Evolutionary conservation across 208 protist genomes (phyloP).

Genomic region (Leishmania guyanensis): DNA sequence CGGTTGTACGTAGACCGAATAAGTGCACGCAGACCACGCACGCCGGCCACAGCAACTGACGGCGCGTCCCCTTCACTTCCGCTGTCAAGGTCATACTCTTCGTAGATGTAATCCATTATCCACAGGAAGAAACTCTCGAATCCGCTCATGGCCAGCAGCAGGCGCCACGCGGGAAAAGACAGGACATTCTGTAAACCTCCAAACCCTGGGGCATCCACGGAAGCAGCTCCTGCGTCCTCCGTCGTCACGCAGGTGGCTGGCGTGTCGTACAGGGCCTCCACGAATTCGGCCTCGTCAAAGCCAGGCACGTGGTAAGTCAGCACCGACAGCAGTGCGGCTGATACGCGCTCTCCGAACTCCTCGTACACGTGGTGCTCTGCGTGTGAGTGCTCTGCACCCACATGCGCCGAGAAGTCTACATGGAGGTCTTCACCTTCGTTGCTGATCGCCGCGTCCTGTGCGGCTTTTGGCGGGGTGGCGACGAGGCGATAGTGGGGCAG

Average conservation of each 20-base stretch:
- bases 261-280: slow-evolving; percentile 71
- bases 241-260: slow-evolving; percentile 28
- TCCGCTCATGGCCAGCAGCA: slow-evolving; percentile 75
- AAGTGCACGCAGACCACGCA: slow-evolving; percentile 73
- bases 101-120: slow-evolving; percentile 87
- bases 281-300: slow-evolving; percentile 84
- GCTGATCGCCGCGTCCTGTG: background rate
- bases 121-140: slow-evolving; percentile 81
- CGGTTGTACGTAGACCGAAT: slow-evolving; percentile 58
- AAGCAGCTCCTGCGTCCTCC: background rate
- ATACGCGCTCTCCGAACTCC: slow-evolving; percentile 52
- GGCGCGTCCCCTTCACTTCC: slow-evolving; percentile 18
- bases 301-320: slow-evolving; percentile 47
- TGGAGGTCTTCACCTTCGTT: background rate
- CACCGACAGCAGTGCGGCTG: slow-evolving; percentile 52
- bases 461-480: background rate
- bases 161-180: slow-evolving; percentile 78
- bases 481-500: slow-evolving; percentile 35
- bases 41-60: slow-evolving; percentile 52
- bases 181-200: slow-evolving; percentile 46
- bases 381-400: slow-evolving; percentile 56
- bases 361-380: slow-evolving; percentile 74
- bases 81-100: slow-evolving; percentile 69
- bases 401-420: background rate
- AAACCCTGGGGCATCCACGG: background rate